Evolutionary conservation across 116 monocot genomes (phyloP), one percentile per base, ranked within the genome.

Genomic region (Dioscorea cayenensis): DNA sequence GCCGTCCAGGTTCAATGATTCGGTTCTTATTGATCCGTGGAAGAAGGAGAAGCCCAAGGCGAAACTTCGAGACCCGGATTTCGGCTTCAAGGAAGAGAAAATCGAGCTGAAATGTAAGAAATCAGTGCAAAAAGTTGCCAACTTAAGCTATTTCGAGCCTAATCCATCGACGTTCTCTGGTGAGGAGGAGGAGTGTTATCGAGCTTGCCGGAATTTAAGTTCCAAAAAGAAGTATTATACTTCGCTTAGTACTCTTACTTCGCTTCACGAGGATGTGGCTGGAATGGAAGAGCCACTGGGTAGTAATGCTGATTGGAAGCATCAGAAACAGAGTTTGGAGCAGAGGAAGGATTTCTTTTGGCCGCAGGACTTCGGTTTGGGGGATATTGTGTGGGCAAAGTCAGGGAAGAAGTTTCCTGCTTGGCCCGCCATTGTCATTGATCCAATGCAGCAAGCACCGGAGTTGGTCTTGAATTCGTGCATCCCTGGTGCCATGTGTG

Each of bases 391-490:
- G 21, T 95, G 95, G 95, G 95, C 89, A 10, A 95, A 82, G 68
- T 66, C 79, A 0, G 92, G 92, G 60, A 87, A 82, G 80, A 83
- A 76, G 69, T 81, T 76, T 77, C 89, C 95, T 3, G 73, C 82
- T 61, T 95, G 95, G 95, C 95, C 95, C n/a, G 89, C 95, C 7
- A 51, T 85, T 18, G 87, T 95, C 18, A 87, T 95, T 60, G 89
- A 95, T 67, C 83, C 95, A n/a, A 60, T 81, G 76, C 71, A 69
- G 68, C 79, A 89, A 35, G 88, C 89, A 14, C 87, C 89, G 0
- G 72, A 78, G 19, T 66, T 66, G 28, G 89, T 95, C 35, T 73
- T 95, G 20, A 79, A 89, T 60, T 85, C 75, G 18, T 81, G 89
- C 71, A 71, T 89, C 63, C 77, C 87, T 6, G 82, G 95, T 22